Evolutionary conservation across 2,329 filamentous ascomycete species (phyloP), one percentile per base, ranked within the genome.

Genomic region (Annulohypoxylon truncatum): DNA sequence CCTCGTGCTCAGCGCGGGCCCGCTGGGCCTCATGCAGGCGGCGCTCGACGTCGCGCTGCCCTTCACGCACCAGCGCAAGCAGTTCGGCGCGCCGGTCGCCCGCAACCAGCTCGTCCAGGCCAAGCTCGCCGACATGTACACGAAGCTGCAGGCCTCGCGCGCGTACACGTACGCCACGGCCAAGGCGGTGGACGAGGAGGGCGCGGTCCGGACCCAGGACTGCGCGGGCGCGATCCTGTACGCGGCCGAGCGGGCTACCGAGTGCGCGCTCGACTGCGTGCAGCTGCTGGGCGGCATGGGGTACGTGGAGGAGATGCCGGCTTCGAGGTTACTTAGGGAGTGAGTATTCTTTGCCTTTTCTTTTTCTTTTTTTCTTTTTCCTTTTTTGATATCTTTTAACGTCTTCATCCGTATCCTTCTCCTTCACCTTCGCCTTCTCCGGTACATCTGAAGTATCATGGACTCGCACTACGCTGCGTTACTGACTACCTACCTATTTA

Each of bases 121-220:
- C 61, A 95, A 94, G 77, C 85, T 98, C 47, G 94, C 96, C 60
- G 94, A 98, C 78, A 97, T 99, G 94, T 96, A 98, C 81, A 97
- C 94, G 50, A 97, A 97, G 79, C 87, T 96, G 64, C 90, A 92
- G 74, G 94, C 92, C 9, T 90, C 91, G 13, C 84, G 89, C n/a
- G 87, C 94, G 2, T 97, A 97, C 80, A 98, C 95, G 0, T 97
- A 97, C 76, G 82, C 85, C 35, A 94, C 94, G 0, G 96, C 96
- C 2, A 85, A 87, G 48, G 85, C 87, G 1, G 91, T 97, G 18
- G 95, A 97, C 73, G 92, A 95, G 77, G 82, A 87, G 10, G 90
- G 89, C 9, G 67, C 83, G 1, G 90, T 97, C 72, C 85, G 86
- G 61, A 97, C 94, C 0, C 92, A 97, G 78, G 95, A 99, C 81